Conservation (phyloP, 345 rosid species). For the Raphanus sativus region DNA sequence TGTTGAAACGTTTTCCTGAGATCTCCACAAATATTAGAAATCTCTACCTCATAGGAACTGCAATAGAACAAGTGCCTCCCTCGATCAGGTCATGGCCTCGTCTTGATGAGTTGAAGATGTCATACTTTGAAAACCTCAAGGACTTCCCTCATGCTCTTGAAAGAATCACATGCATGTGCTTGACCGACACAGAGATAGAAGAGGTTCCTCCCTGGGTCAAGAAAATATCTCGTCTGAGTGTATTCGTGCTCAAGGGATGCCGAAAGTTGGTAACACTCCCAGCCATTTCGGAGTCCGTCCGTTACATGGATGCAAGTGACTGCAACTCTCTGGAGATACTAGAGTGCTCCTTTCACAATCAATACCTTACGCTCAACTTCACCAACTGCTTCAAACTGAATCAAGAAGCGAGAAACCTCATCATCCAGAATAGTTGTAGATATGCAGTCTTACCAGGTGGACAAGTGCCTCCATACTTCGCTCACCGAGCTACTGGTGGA, state of each 20-base stretch:
- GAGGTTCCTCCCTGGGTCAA: neutral
- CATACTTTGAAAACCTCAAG: neutral
- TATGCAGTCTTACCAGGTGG: neutral
- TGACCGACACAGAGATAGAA: neutral
- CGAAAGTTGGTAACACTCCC: neutral
- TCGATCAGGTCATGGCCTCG: neutral
- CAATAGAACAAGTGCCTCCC: neutral
- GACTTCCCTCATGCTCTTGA: neutral
- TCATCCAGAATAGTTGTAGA: neutral
- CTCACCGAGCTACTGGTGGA: neutral
- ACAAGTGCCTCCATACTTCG: neutral
- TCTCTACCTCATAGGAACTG: fast-evolving
- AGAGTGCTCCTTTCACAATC: neutral
- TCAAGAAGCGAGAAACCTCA: slow-evolving; percentile 4
- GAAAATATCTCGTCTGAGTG: neutral
- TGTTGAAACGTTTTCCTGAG: neutral
- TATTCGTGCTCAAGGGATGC: neutral
- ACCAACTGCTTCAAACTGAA: slow-evolving; percentile 1
- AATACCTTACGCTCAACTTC: neutral
- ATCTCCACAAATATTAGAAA: neutral
- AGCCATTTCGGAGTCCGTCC: neutral
- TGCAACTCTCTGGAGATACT: neutral
- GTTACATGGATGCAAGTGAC: neutral
- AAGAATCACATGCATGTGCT: neutral
- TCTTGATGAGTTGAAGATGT: neutral